Percentiles rank a stretch among this genome's conserved stretches.
Evolutionary conservation across 1,284 basidiomycete species (phyloP).

Genomic region (Tilletia horrida): DNA sequence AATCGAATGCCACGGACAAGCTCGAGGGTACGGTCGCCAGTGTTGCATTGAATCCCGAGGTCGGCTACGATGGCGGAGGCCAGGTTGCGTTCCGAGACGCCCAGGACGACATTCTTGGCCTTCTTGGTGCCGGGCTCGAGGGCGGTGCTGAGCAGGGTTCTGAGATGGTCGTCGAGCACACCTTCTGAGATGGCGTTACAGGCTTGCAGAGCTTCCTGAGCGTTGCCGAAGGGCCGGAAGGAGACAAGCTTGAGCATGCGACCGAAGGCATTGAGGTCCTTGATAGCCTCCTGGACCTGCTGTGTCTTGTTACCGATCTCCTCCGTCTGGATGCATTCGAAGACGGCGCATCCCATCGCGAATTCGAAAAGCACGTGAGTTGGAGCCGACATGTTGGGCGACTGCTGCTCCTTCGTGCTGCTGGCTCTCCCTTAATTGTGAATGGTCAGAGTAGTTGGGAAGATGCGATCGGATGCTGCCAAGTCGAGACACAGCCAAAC

Average conservation of each 20-base stretch:
- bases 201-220: slow-evolving; percentile 92
- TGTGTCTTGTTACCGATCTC: slow-evolving; percentile 80
- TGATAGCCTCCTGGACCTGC: slow-evolving; percentile 68
- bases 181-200: slow-evolving; percentile 95
- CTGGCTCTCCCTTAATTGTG: not conserved
- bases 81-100: slow-evolving; percentile 75
- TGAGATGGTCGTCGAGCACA: slow-evolving; percentile 80
- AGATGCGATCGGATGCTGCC: not conserved
- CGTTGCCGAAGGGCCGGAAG: slow-evolving; percentile 91
- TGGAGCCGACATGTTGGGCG: slow-evolving; percentile 49
- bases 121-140: slow-evolving; percentile 77
- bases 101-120: slow-evolving; percentile 69
- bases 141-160: slow-evolving; percentile 82
- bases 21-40: slow-evolving; percentile 80
- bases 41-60: slow-evolving; percentile 76
- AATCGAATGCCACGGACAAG: slow-evolving; percentile 89
- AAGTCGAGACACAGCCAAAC: not conserved
- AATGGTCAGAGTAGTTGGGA: not conserved
- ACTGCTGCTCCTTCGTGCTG: not conserved
- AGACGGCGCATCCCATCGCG: slow-evolving; percentile 90
- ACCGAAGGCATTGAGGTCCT: slow-evolving; percentile 81
- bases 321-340: slow-evolving; percentile 82
- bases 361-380: slow-evolving; percentile 88
- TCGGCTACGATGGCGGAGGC: slow-evolving; percentile 77
- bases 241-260: slow-evolving; percentile 90